Base-by-base conservation (phyloP, 176 grass and related monocot species). In the Eragrostis curvula region DNA sequence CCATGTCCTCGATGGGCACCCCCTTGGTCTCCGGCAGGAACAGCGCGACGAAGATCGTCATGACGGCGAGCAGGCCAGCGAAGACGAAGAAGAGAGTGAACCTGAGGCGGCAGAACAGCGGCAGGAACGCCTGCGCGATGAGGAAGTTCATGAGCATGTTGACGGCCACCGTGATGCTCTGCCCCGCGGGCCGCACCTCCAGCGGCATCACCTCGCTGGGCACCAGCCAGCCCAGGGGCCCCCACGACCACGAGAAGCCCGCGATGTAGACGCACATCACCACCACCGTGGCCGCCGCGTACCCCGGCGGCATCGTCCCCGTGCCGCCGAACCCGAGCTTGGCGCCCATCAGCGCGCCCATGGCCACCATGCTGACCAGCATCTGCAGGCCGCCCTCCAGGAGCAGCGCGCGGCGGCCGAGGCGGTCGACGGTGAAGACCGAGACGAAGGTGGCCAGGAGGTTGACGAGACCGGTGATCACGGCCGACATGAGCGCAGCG, bases 11-110 rank as follows among this genome's bases (percentile, higher is more conserved):
- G 65, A 91, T 94, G 16, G 89, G 89, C 58, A 89, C 84, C 20
- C 87, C 91, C 77, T 91, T 94, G 16, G 89, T 94, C 77, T 94
- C 92, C 7, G 89, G 87, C n/a, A 91, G 46, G 81, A 95, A 90
- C n/a, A 94, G 11, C 5, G 66, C 47, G 67, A 91, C 67, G 65
- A 89, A 86, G 8, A 66, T 23, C 10, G 92, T 94, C 92, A 89
- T 91, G 75, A 81, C 68, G 21, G 79, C 6, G 5, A 94, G 77
- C 86, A 85, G 81, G 2, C 62, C 89, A n/a, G 66, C 92, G 75
- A 87, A 87, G 75, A 89, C 81, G 86, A 86, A 94, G 89, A 94
- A 94, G 60, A 94, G 70, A 0, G 51, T 67, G 56, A 79, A 91
- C 71, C 86, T 82, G 66, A 94, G 46, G 58, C 84, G 80, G 80